Base-by-base conservation (phyloP, 228 moss, liverwort and hornwort genomes). In the Sphagnum magellanicum region DNA sequence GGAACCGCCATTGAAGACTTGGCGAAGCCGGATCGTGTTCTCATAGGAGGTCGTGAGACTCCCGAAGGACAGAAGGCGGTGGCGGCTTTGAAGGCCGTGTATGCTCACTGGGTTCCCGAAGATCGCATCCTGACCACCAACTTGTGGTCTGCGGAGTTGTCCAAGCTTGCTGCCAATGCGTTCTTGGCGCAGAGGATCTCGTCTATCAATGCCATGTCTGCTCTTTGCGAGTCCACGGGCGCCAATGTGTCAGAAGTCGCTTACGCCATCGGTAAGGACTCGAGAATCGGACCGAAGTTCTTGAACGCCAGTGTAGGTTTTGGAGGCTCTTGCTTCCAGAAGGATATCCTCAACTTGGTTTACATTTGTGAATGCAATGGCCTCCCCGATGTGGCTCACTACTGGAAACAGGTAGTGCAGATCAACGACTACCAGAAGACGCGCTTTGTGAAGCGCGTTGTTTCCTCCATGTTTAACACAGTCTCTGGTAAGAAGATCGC, bases 321-420 rank as follows among this genome's bases (percentile, higher is more conserved):
- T 49, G 95, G 95, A 0, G 92, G 95, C 0, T 95, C 95, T 6
- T 95, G 90, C 66, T 95, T 95, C 81, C 95, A 95, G 71, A 95
- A 95, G 75, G 95, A 95, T 7, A 95, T 95, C 6, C 70, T 92
- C 7, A 95, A 95, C 70, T 52, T 95, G 63, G 92, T 95, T 13
- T 95, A 95, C 84, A 95, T 95, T 66, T 95, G 92, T 51, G 92
- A 95, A 82, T 95, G 95, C 81, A 95, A 95, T 47, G 95, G 95
- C 0, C 87, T 95, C 4, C 81, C 83, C 2, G 92, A 95, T 68
- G 92, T 92, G 4, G 95, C 95, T 4, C 83, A 86, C 74, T 95
- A 95, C 74, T 92, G 92, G 95, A 95, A 95, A 77, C 95, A 95
- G 65, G 95, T 95, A 6, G 92, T 95, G 4, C 83, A 85, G 0